A percentile compares a stretch with the other conserved stretches of the same genome.
phyloP scores from a whole-genome alignment of 345 rosid genomes.

The Aquilaria yunnanensis region DNA sequence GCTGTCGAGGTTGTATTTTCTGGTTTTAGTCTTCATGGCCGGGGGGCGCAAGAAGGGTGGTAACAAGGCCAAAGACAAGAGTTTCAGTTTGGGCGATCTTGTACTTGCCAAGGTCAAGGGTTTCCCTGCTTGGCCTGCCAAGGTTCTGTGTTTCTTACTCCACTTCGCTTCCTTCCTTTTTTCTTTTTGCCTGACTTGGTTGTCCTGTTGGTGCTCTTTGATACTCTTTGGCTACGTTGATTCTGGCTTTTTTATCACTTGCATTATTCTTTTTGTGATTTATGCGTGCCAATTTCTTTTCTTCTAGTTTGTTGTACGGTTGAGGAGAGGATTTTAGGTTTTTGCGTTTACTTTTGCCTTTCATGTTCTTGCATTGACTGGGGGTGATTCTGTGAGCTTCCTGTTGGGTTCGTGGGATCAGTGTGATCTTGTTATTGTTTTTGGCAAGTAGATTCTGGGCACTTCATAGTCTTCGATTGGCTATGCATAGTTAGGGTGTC shows the following conservation, averaged over 20 bases:
- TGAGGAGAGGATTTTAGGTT: background rate
- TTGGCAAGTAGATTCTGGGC: too few relatives aligned
- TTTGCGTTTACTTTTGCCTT: background rate
- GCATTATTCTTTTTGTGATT: background rate
- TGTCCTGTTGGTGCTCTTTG: background rate
- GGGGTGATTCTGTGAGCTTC: too few relatives aligned
- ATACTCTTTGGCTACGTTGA: background rate
- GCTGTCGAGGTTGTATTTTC: slow-evolving; percentile 12
- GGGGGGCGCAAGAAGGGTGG: slow-evolving; percentile 77
- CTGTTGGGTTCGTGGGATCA: too few relatives aligned
- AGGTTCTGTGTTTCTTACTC: slow-evolving; percentile 35
- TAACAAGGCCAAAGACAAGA: slow-evolving; percentile 47
- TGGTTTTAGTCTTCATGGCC: slow-evolving; percentile 45
- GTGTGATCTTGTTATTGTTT: too few relatives aligned
- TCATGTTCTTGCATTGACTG: slow-evolving; percentile 3
- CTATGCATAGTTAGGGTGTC: too few relatives aligned
- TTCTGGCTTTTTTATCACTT: background rate
- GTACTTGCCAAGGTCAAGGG: slow-evolving; percentile 99
- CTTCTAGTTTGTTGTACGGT: background rate
- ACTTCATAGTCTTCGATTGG: too few relatives aligned
- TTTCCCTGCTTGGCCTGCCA: slow-evolving; percentile 96
- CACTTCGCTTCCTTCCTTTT: background rate
- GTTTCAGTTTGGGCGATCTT: slow-evolving; percentile 83
- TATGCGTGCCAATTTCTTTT: background rate
- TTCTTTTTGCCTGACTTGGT: background rate